Evolutionary conservation across 805 yeast species (phyloP), one percentile per base, ranked within the genome.

Genomic region (Cyberlindnera petersonii): DNA sequence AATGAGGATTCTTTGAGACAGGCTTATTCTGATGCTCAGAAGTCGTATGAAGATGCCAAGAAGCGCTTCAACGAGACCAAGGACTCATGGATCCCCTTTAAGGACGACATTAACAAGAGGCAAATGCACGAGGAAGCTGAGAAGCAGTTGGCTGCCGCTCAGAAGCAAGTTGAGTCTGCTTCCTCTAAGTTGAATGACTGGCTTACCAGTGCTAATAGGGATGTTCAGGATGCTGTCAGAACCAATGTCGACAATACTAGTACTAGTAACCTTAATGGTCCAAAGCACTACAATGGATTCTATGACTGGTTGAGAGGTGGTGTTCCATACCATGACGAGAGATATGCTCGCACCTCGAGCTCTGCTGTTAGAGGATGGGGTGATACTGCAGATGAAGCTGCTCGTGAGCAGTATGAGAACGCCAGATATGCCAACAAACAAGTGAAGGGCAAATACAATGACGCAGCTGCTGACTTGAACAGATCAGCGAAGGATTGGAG

Each of bases 311-410:
- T 52, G 31, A 51, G 59, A 40, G 58, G 55, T 13, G 53, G 49
- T 18, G 35, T 35, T 22, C 38, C 56, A 34, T 41, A 52, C 6
- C 52, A 52, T 24, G 34, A 22, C 24, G 44, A 36, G 32, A 13
- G 27, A 5, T 49, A 53, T 28, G 69, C 69, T 3, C 50, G 56
- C 28, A 47, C 48, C 5, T 59, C 73, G 1, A 58, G 59, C 19
- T 55, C 53, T 20, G 59, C 71, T 0, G 55, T 68, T 9, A 58
- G 64, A 37, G 75, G 75, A 4, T 70, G 74, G 72, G 74, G 75
- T 15, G 69, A 66, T 33, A 52, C 58, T 33, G 76, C 75, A 5
- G 55, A 64, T 10, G 63, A 58, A 24, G 61, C 68, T 42, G 68
- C 77, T 2, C 53, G 57, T 13, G 77, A 72, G 18, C 69, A 69